Conservation (phyloP, 2,329 filamentous ascomycete genomes). For the Hymenoscyphus linearis region DNA sequence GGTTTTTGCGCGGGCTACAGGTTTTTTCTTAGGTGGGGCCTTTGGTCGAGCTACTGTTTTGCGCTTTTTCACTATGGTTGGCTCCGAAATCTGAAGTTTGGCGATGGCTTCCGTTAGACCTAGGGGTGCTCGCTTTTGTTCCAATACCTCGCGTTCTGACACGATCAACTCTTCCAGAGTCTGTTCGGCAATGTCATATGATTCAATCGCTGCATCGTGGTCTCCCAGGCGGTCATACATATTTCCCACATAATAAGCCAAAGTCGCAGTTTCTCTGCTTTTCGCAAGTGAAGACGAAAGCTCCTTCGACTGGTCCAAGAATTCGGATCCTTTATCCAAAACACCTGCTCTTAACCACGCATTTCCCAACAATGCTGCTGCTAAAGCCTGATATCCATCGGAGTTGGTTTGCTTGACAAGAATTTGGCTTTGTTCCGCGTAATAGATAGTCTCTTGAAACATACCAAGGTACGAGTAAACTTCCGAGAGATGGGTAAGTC, state of each 20-base stretch:
- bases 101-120: conserved; percentile 23
- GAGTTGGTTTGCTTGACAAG: conserved; percentile 47
- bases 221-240: conserved; percentile 45
- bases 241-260: conserved; percentile 52
- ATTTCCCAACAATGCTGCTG: conserved; percentile 49
- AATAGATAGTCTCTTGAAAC: conserved; percentile 83
- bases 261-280: conserved; percentile 40
- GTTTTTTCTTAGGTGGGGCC: conserved; percentile 25
- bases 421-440: conserved; percentile 76
- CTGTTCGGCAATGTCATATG: conserved; percentile 44
- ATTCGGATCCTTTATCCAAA: conserved; percentile 50
- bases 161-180: conserved; percentile 39
- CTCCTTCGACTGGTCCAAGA: conserved; percentile 49
- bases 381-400: conserved; percentile 44
- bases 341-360: conserved; percentile 54
- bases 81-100: conserved; percentile 29
- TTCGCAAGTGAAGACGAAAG: conserved; percentile 43
- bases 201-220: conserved; percentile 41
- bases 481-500: conserved; percentile 67
- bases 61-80: conserved; percentile 33
- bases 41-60: conserved; percentile 29
- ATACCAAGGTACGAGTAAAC: conserved; percentile 81
- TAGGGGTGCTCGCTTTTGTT: conserved; percentile 16
- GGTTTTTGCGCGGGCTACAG: conserved; percentile 26
- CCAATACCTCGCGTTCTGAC: conserved; percentile 33